Evolutionary conservation across 2,329 filamentous ascomycete species (phyloP), one percentile per base, ranked within the genome.

Genomic region (Cladosporium sp.): DNA sequence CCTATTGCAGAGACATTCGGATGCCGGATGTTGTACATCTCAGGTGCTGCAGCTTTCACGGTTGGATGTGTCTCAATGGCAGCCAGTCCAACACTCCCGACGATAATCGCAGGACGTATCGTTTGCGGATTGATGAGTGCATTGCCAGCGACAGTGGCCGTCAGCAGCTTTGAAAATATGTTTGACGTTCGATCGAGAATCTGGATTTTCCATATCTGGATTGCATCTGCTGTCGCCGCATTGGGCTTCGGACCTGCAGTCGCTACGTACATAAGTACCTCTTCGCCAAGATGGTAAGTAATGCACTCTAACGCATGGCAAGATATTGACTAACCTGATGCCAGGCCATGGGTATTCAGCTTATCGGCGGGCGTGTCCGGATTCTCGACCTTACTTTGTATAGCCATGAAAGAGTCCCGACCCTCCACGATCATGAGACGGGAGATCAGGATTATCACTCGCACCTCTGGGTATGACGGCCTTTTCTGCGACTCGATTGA

Each of bases 151-250:
- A 75, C 75, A 13, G 75, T 80, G 3, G 74, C 77, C 7, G 74
- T 75, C 0, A 78, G 78, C 3, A 78, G 74, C 49, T 73, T 80
- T 37, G 76, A 80, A 52, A 78, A 80, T 58, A 73, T 80, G 67
- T 80, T 74, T 66, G 74, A 76, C 56, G 70, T 73, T 1, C 67
- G 71, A 36, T 68, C 67, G 13, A 71, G 78, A 13, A 73, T 80
- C 7, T 80, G 76, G 77, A 64, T 77, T 13, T 70, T 81, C 8
- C 76, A 75, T 55, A 63, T 73, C 6, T 80, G 78, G 78, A 73
- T 74, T 28, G 67, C 72, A 20, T 70, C 70, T 8, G 72, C 76
- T 1, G 78, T 76, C 2, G 62, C 76, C 5, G 79, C 76, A 0
- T 60, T 80, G 10, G 70, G 74, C 5, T 53, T 77, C 3, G 78